Evolutionary conservation across 192 early-diverging fungal genomes (phyloP).

Genomic region (Geranomyces variabilis): DNA sequence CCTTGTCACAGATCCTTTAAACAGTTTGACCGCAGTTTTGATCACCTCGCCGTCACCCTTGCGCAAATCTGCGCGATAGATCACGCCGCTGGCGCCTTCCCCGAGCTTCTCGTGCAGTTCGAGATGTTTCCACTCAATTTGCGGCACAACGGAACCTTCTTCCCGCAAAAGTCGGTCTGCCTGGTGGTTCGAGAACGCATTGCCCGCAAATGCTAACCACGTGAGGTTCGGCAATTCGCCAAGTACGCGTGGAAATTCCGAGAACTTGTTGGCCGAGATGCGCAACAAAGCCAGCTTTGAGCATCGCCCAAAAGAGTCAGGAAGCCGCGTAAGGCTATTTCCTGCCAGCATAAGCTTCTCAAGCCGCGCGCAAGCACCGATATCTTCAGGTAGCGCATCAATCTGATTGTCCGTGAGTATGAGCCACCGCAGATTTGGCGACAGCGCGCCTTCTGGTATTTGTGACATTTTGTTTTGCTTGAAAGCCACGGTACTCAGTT

Average conservation of each 20-base stretch:
- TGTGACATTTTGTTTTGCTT: constrained; percentile 8
- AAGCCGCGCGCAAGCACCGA: constrained; percentile 13
- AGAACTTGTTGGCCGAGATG: constrained; percentile 31
- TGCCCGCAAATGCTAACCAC: constrained; percentile 37
- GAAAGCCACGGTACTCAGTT: constrained; percentile 28
- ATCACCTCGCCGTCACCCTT: neutral
- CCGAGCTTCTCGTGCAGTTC: constrained; percentile 13
- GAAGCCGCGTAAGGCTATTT: constrained; percentile 21
- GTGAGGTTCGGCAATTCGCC: constrained; percentile 21
- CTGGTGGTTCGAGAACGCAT: constrained; percentile 11
- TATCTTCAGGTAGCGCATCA: constrained; percentile 12
- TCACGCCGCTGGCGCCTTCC: constrained; percentile 30
- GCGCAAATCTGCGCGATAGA: constrained; percentile 19
- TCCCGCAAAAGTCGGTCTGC: neutral
- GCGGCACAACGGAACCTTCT: too few relatives aligned
- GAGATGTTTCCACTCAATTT: neutral
- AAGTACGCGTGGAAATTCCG: constrained; percentile 13
- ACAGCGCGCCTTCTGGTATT: constrained; percentile 11
- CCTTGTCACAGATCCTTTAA: constrained; percentile 31
- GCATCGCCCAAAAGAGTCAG: constrained; percentile 15
- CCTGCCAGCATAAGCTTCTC: constrained; percentile 30
- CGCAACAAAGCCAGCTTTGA: constrained; percentile 20
- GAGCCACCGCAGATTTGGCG: constrained; percentile 26
- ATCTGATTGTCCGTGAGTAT: constrained; percentile 39
- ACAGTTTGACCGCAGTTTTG: constrained; percentile 32